Conservation (phyloP, 768 basidiomycete species). For the Xerocomellus chrysenteron region DNA sequence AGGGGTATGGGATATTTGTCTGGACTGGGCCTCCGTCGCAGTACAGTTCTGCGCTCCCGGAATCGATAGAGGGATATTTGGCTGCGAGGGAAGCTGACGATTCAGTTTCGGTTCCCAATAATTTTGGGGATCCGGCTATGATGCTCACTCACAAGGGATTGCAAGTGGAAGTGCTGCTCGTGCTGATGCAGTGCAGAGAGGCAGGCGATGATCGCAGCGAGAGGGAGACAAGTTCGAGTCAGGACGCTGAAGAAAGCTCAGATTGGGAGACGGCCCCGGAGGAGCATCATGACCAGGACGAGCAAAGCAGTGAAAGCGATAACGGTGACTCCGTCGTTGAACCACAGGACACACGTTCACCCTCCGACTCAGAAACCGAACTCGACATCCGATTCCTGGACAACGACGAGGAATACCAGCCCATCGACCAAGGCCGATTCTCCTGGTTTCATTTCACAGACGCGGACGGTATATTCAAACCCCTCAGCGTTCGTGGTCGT, state of each 20-base stretch:
- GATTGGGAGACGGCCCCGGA: not conserved
- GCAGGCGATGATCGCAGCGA: not conserved
- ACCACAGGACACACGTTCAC: not conserved
- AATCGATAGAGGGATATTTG: conserved; percentile 9
- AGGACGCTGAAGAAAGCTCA: not conserved
- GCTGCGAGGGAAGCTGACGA: not conserved
- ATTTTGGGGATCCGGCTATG: conserved; percentile 5
- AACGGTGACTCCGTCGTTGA: not conserved
- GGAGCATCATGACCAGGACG: not conserved
- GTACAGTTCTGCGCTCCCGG: conserved; percentile 6
- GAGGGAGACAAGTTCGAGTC: not conserved
- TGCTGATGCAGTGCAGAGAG: conserved; percentile 2
- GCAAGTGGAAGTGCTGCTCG: conserved; percentile 6
- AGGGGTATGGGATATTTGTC: not conserved
- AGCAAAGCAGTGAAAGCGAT: not conserved
- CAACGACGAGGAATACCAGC: not conserved
- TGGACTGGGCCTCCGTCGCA: conserved; percentile 8
- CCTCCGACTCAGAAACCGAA: not conserved
- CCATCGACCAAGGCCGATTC: not conserved
- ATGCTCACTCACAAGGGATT: conserved; percentile 6
- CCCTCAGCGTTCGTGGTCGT: conserved; percentile 1
- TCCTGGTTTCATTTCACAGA: conserved; percentile 10
- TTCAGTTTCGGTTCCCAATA: not conserved
- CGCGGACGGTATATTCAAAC: not conserved
- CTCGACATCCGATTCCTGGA: not conserved